phyloP scores from a whole-genome alignment of 2,329 filamentous ascomycete genomes.

The Colletotrichum tropicicola region DNA sequence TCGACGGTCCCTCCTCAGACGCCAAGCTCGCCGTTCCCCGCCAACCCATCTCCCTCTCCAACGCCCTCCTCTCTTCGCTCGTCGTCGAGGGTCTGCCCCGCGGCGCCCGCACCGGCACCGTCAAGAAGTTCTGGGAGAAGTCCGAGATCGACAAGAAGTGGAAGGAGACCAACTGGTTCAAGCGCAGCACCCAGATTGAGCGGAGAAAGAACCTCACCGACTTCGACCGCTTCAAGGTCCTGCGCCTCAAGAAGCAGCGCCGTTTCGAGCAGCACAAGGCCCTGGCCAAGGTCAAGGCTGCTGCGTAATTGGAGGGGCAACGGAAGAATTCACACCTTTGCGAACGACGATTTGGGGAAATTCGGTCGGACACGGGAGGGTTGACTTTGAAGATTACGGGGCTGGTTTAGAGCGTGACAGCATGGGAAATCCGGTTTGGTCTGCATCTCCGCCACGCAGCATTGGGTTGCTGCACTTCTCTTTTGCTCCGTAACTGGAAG shows the following conservation, averaged over 20 bases:
- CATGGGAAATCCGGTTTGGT: constrained; percentile 46
- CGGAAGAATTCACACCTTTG: constrained; percentile 16
- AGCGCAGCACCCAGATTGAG: constrained; percentile 87
- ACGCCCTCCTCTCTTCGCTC: constrained; percentile 89
- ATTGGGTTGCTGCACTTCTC: constrained; percentile 67
- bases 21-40: constrained; percentile 83
- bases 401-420: constrained; percentile 34
- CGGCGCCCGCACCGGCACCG: constrained; percentile 80
- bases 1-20: constrained; percentile 92
- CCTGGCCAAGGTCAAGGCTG: constrained; percentile 89
- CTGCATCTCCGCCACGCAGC: constrained; percentile 57
- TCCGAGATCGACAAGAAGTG: constrained; percentile 92
- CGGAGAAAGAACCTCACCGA: constrained; percentile 93
- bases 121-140: constrained; percentile 92
- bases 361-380: constrained; percentile 22
- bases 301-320: constrained; percentile 65
- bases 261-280: constrained; percentile 98
- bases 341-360: constrained; percentile 5
- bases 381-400: constrained; percentile 32
- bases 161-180: constrained; percentile 90
- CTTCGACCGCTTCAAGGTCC: constrained; percentile 99
- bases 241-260: constrained; percentile 99
- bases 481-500: constrained; percentile 65
- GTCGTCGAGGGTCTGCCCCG: constrained; percentile 87
- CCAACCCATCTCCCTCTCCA: constrained; percentile 83